These are phyloP conservation scores for Metschnikowia continentalis DNA, from an alignment of 805 yeast species.

Conservation along the genomic window DNA sequence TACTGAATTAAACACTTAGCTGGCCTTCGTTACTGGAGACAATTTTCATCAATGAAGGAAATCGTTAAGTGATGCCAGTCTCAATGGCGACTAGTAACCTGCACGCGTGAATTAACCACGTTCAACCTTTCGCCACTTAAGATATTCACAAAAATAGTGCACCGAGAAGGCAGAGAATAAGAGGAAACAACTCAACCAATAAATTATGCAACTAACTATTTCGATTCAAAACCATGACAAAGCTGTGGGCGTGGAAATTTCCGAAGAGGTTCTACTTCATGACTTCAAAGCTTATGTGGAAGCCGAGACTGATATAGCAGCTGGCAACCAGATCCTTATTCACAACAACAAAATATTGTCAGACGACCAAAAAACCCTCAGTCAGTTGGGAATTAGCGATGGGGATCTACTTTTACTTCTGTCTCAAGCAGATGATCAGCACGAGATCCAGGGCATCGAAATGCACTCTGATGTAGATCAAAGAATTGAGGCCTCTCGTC, in stretches of 20 bases:
- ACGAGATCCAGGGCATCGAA: background rate
- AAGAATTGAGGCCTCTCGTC: constrained; percentile 44
- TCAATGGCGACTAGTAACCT: background rate
- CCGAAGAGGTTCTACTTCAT: constrained; percentile 55
- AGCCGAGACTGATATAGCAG: constrained; percentile 57
- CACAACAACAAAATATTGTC: constrained; percentile 43
- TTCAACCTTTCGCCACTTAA: background rate
- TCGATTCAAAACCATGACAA: constrained; percentile 20
- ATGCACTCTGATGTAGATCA: background rate
- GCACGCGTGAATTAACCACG: background rate
- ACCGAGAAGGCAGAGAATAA: background rate
- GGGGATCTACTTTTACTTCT: constrained; percentile 54
- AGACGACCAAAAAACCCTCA: constrained; percentile 36
- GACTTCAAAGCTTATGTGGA: constrained; percentile 74
- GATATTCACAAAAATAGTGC: background rate
- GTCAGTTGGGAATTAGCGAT: constrained; percentile 46
- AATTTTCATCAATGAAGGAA: background rate
- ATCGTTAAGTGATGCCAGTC: background rate
- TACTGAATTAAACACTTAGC: background rate
- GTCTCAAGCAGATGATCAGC: constrained; percentile 4
- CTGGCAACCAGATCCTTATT: constrained; percentile 44
- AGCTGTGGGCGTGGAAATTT: constrained; percentile 52
- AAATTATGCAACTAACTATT: constrained; percentile 15
- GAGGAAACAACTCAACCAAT: background rate
- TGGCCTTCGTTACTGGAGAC: background rate